Percentiles rank a stretch among this genome's conserved stretches.
phyloP scores from a whole-genome alignment of 257 asterid genomes.

The Solanum megistacrolobum region DNA sequence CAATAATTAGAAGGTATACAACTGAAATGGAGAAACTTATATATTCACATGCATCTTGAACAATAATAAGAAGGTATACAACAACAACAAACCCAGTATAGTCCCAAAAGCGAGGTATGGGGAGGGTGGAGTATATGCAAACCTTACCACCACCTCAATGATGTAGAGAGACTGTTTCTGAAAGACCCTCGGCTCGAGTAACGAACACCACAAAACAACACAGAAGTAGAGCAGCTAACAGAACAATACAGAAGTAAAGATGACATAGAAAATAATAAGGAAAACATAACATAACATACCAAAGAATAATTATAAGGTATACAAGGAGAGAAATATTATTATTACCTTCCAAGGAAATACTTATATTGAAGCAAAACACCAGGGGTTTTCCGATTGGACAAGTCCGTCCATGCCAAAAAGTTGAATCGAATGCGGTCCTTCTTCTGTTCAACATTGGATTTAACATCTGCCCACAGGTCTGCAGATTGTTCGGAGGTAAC shows the following conservation, averaged over 20 bases:
- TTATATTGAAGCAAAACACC: conserved; percentile 44
- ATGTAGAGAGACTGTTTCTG: too few relatives aligned
- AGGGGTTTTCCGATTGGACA: conserved; percentile 60
- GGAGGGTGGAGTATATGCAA: too few relatives aligned
- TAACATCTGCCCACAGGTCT: conserved; percentile 77
- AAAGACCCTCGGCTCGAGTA: background rate
- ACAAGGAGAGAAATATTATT: background rate
- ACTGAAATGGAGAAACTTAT: background rate
- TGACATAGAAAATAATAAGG: background rate
- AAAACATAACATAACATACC: background rate
- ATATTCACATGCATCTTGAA: background rate
- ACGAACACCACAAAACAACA: background rate
- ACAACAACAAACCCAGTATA: too few relatives aligned
- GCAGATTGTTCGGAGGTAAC: conserved; percentile 39
- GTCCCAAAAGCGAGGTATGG: too few relatives aligned
- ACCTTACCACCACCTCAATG: too few relatives aligned
- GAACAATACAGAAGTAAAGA: background rate
- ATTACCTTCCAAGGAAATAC: conserved; percentile 73
- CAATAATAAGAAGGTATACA: background rate
- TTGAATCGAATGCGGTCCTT: conserved; percentile 49
- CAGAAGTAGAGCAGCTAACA: background rate
- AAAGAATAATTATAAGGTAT: background rate
- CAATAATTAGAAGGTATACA: background rate
- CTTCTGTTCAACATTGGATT: conserved; percentile 49
- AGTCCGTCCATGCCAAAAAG: conserved; percentile 43